Evolutionary conservation across 2,329 filamentous ascomycete species (phyloP).

Genomic region (Phyllosticta capitalensis): DNA sequence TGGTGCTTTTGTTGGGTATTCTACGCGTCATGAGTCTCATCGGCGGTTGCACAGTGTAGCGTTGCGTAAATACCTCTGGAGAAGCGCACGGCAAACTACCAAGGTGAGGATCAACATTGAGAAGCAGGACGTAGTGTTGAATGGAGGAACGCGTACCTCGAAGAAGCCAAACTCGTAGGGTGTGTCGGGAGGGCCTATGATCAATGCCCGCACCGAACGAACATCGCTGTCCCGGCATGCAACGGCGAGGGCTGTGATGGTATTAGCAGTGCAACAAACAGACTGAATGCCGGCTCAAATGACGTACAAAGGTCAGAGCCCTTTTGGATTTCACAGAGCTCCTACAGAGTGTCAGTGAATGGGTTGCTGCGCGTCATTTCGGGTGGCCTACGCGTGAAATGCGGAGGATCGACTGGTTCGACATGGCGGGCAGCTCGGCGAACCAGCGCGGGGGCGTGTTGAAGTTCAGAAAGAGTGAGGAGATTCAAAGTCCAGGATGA

Average conservation of each 20-base stretch:
- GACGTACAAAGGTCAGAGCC: constrained; percentile 70
- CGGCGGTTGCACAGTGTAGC: background rate
- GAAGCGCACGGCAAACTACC: constrained; percentile 67
- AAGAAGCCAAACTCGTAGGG: constrained; percentile 98
- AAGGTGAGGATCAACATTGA: background rate
- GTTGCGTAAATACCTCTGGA: constrained; percentile 49
- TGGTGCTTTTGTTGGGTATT: constrained; percentile 66
- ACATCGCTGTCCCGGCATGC: constrained; percentile 83
- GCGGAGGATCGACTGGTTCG: constrained; percentile 78
- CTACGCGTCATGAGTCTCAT: constrained; percentile 24
- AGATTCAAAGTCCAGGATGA: background rate
- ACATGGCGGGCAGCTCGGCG: constrained; percentile 40
- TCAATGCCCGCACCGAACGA: constrained; percentile 74
- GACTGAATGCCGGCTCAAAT: background rate
- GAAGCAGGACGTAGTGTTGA: no score
- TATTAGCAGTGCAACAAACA: constrained; percentile 12
- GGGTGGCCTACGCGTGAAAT: constrained; percentile 61
- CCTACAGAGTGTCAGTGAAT: constrained; percentile 41
- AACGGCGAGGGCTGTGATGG: constrained; percentile 63
- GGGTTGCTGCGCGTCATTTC: constrained; percentile 1
- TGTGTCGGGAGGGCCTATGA: constrained; percentile 86
- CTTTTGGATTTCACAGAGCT: constrained; percentile 77
- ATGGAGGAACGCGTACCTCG: constrained; percentile 51
- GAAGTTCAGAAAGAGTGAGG: background rate
- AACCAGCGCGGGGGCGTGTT: background rate